phyloP scores from a whole-genome alignment of 2,329 filamentous ascomycete species.

The Aspergillus hiratsukae region DNA sequence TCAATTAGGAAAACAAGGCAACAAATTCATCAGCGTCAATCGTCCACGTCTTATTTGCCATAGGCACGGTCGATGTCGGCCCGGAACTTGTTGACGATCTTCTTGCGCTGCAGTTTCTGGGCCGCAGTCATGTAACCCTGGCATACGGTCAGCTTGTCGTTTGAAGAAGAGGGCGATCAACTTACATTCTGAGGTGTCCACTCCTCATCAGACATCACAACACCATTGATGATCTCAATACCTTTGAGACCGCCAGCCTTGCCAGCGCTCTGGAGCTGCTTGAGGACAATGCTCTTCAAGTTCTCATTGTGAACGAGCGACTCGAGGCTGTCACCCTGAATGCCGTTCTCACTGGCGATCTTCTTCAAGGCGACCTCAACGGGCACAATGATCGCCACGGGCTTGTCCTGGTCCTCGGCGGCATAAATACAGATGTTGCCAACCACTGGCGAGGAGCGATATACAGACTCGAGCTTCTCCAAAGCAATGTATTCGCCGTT shows the following conservation, averaged over 20 bases:
- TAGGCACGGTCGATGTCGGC: constrained; percentile 61
- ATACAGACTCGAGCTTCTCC: constrained; percentile 90
- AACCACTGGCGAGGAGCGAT: constrained; percentile 73
- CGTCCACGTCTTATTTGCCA: constrained; percentile 40
- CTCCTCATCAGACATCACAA: constrained; percentile 43
- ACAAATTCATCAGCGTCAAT: not conserved
- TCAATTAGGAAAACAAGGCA: not conserved
- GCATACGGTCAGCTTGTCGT: constrained; percentile 21
- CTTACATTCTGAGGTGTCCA: constrained; percentile 43
- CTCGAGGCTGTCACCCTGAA: constrained; percentile 62
- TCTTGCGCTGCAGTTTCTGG: constrained; percentile 68
- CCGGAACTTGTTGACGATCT: constrained; percentile 59
- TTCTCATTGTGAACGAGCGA: constrained; percentile 56
- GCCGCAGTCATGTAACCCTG: constrained; percentile 64
- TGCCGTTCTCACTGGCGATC: constrained; percentile 53
- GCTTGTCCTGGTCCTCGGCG: constrained; percentile 67
- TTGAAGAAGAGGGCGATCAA: constrained; percentile 2
- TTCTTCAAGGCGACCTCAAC: constrained; percentile 54
- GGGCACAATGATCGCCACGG: constrained; percentile 74
- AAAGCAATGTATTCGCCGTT: constrained; percentile 96
- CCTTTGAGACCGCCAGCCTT: constrained; percentile 33
- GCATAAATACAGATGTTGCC: constrained; percentile 86
- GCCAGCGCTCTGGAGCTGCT: constrained; percentile 37
- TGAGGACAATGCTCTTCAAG: constrained; percentile 38
- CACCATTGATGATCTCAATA: constrained; percentile 42